Conservation (phyloP, 225 moss, liverwort and hornwort genomes). For the Marchantia polymorpha region DNA sequence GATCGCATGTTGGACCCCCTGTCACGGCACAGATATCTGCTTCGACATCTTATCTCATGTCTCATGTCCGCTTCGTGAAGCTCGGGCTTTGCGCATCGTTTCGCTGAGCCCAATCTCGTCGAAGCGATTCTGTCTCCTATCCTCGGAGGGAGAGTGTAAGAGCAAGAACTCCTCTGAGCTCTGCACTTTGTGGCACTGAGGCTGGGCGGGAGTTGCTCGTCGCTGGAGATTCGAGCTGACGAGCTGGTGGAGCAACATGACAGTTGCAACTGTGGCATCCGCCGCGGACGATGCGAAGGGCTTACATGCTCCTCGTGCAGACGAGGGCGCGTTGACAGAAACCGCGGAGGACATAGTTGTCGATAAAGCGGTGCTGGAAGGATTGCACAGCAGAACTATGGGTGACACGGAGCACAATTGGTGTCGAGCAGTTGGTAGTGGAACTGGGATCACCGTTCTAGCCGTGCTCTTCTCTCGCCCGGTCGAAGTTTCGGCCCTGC, state of each 20-base stretch:
- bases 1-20: too few relatives aligned
- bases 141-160: too few relatives aligned
- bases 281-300: background rate
- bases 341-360: background rate
- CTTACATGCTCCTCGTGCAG: background rate
- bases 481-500: conserved; percentile 51
- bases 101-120: too few relatives aligned
- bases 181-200: background rate
- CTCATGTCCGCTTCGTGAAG: too few relatives aligned
- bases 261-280: background rate
- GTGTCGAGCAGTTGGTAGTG: conserved; percentile 86
- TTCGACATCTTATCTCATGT: too few relatives aligned
- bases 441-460: conserved; percentile 87
- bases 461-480: conserved; percentile 58
- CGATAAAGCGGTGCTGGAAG: conserved; percentile 35
- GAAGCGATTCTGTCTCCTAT: too few relatives aligned
- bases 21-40: too few relatives aligned
- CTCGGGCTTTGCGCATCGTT: too few relatives aligned
- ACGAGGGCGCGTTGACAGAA: background rate
- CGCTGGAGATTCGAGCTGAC: too few relatives aligned
- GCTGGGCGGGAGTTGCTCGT: background rate
- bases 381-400: conserved; percentile 65
- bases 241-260: background rate
- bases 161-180: too few relatives aligned
- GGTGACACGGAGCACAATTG: conserved; percentile 97